A percentile compares a stretch with the other conserved stretches of the same genome.
Evolutionary conservation across 2,329 filamentous ascomycete species (phyloP).

Genomic region (Tolypocladium pustulatum): DNA sequence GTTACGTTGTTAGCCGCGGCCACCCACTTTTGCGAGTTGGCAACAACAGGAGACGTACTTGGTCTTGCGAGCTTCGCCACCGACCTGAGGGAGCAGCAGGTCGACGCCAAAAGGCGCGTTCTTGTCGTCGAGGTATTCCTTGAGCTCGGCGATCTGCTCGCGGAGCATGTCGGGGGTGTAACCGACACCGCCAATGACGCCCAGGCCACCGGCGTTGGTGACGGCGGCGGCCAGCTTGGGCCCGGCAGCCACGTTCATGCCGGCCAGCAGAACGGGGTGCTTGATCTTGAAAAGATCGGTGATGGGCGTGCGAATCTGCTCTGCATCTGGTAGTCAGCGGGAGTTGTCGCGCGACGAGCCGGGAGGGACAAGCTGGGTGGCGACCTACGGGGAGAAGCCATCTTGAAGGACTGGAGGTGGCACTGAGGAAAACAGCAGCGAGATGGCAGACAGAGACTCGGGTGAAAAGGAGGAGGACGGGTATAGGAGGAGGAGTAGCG

Average conservation of each 20-base stretch:
- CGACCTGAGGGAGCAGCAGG: slow-evolving; percentile 86
- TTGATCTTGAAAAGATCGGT: slow-evolving; percentile 98
- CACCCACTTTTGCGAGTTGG: neutral
- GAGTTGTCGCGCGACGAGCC: neutral
- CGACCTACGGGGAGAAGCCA: slow-evolving; percentile 72
- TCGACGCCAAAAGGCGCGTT: slow-evolving; percentile 93
- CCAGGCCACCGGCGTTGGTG: slow-evolving; percentile 90
- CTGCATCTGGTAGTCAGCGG: slow-evolving; percentile 8
- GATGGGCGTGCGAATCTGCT: slow-evolving; percentile 70
- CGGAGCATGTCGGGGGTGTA: slow-evolving; percentile 97
- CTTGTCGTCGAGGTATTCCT: slow-evolving; percentile 79
- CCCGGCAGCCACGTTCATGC: slow-evolving; percentile 98
- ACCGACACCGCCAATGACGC: slow-evolving; percentile 89
- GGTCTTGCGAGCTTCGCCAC: slow-evolving; percentile 87
- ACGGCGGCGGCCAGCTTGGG: slow-evolving; percentile 94
- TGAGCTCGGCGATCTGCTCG: slow-evolving; percentile 91
- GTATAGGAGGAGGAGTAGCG: neutral
- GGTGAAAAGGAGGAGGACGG: neutral
- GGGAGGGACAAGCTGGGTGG: neutral
- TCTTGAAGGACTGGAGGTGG: slow-evolving; percentile 25
- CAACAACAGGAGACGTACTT: slow-evolving; percentile 42
- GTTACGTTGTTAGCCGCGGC: neutral
- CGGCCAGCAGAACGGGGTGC: slow-evolving; percentile 88
- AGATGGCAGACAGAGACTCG: neutral
- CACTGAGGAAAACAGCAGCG: neutral